Evolutionary conservation across 345 rosid species (phyloP).

Genomic region (Eucalyptus polyanthemos): DNA sequence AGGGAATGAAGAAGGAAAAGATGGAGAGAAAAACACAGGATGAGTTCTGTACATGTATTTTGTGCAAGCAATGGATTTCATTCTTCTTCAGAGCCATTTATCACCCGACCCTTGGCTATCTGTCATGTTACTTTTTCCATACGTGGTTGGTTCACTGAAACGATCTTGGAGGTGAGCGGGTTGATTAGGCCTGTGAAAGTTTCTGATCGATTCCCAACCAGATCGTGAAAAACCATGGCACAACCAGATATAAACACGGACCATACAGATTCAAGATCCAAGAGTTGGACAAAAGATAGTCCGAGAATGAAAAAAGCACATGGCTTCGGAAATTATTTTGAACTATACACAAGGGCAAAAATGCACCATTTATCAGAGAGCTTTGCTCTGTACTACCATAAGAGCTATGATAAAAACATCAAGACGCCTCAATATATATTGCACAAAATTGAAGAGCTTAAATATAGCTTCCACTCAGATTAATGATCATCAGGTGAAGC

Average conservation of each 20-base stretch:
- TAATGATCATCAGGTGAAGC: background rate
- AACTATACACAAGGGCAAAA: background rate
- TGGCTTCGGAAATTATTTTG: background rate
- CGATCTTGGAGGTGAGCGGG: background rate
- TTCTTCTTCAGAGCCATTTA: background rate
- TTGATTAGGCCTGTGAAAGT: background rate
- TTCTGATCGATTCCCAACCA: background rate
- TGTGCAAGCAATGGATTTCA: background rate
- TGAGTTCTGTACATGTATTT: background rate
- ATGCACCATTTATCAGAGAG: background rate
- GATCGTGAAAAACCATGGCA: background rate
- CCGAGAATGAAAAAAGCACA: background rate
- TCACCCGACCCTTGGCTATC: background rate
- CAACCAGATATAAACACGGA: background rate
- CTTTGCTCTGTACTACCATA: background rate
- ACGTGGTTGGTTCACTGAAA: background rate
- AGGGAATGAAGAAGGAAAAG: background rate
- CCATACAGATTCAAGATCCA: background rate
- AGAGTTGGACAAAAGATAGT: background rate
- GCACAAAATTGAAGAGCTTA: background rate
- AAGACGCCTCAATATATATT: background rate
- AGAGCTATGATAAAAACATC: background rate
- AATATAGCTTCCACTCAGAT: background rate
- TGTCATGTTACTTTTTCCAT: background rate
- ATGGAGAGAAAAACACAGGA: background rate